Evolutionary conservation across 2,329 filamentous ascomycete genomes (phyloP), one percentile per base, ranked within the genome.

Genomic region (Lithohypha guttulata): DNA sequence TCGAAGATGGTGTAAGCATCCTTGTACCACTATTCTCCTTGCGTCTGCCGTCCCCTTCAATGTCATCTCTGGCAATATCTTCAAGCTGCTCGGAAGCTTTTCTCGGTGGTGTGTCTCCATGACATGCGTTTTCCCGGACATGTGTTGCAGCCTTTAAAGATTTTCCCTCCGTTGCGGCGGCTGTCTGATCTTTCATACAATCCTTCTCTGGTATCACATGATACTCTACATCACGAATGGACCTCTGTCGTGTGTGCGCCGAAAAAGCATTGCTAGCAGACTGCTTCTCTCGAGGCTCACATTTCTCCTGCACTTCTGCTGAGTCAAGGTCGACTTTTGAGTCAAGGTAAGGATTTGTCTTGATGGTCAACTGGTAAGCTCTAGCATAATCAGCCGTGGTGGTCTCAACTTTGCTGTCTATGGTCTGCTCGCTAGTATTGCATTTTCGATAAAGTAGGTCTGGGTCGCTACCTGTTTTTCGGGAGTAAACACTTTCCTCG

Each of bases 401-500:
- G 20, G 15, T 7, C 4, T 6, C 4, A 10, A 5, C 31, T 11
- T 21, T 18, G n/a, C 3, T 21, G 3, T 9, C 17, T 2, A 31
- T 14, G 20, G 19, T 15, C 4, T 10, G 7, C 6, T 17, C 35
- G 13, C 20, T 39, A 6, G 7, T 22, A 19, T 30, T 20, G 23
- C 18, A 22, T 11, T 23, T 25, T 13, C 11, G 13, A 28, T 50
- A 46, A n/a, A 45, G 26, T 22, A 39, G 39, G 22, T 49, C 43
- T 3, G 57, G 55, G 19, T 54, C 49, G 20, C 56, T 61, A 41
- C 58, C 55, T 8, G 58, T 60, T 7, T 59, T 58, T 39, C 60
- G 55, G 11, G 64, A 66, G 51, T 66, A 66, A 6, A 64, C 42
- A 40, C 64, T 66, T 4, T 61, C 59, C 23, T 61, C 62, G 41